Evolutionary conservation across 768 basidiomycete species (phyloP), one percentile per base, ranked within the genome.

Genomic region (Pilatotrama ljubarskyi): DNA sequence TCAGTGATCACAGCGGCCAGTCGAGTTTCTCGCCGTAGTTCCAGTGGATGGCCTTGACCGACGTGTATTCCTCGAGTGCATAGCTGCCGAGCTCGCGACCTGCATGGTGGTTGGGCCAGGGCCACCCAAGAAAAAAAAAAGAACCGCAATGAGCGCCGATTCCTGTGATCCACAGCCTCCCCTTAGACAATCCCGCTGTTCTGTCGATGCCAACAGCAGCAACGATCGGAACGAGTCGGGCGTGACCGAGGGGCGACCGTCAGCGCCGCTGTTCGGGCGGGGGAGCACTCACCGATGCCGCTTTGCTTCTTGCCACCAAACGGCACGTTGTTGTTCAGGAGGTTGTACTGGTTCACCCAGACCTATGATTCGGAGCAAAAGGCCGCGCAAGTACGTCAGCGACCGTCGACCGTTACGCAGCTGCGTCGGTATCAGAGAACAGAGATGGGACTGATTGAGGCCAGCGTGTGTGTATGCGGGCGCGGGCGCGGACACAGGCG

Each of bases 301-400:
- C 90, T 91, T 71, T 92, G 89, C 75, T 95, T 96, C 78, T 91
- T 96, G 22, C 95, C 96, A 37, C 96, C 95, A 69, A 98, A 98
- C 1, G 96, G 96, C 44, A 94, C 88, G 59, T 95, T 93, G 72
- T 91, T 92, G 75, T 84, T 83, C 56, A 96, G 73, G 13, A 90
- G 41, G 69, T 88, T 90, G 75, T 94, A 95, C 69, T 93, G 88
- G 73, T 98, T 98, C 60, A 95, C 83, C 94, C 95, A 97, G 41
- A 93, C 88, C 88, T 91, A 57, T 49, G 49, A 17, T 24, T 3
- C 17, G 10, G 42, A 36, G 24, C 52, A 41, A 29, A 49, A 17
- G 43, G 2, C 24, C 38, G 22, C 44, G 48, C 40, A 32, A 5
- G n/a, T 41, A 7, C 38, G 29, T 20, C 46, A 35, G 1, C 44